Percentiles rank a stretch among this genome's conserved stretches.
Conservation (phyloP, 202 grass and related monocot species). For the Zoysia matrella region DNA sequence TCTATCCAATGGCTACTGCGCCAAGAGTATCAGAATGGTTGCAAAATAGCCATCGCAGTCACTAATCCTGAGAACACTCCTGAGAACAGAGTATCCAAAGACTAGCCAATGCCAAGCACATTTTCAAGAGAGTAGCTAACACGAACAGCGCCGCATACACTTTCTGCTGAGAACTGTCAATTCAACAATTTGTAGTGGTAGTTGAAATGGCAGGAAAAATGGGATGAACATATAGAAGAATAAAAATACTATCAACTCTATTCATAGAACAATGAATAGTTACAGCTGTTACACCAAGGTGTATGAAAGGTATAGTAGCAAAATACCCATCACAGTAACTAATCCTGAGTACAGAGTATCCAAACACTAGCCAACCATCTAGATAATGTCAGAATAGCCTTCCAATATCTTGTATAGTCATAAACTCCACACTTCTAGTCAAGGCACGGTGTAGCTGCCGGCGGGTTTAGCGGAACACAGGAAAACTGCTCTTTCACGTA, state of each 20-base stretch:
- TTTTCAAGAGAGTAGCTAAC: background rate
- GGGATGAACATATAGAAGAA: background rate
- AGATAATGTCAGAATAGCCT: background rate
- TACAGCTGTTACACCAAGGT: too few relatives aligned
- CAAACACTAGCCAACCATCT: background rate
- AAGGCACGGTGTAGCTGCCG: conserved; percentile 29
- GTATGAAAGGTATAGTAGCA: background rate
- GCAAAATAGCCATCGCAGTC: too few relatives aligned
- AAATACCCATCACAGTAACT: too few relatives aligned
- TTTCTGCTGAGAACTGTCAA: background rate
- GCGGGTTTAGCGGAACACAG: conserved; percentile 45
- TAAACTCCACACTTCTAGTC: background rate
- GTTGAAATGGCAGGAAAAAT: background rate
- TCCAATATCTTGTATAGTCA: background rate
- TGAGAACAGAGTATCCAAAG: too few relatives aligned
- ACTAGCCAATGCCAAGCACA: too few relatives aligned
- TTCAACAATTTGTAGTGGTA: too few relatives aligned
- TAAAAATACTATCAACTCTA: background rate
- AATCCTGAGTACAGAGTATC: too few relatives aligned
- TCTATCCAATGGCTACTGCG: too few relatives aligned
- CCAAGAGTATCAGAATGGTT: too few relatives aligned
- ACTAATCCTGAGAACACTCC: too few relatives aligned
- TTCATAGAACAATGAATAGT: conserved; percentile 24
- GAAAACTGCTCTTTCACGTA: conserved; percentile 50
- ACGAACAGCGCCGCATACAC: background rate